Evolutionary conservation across 345 rosid species (phyloP), one percentile per base, ranked within the genome.

Genomic region (Conringia planisiliqua): DNA sequence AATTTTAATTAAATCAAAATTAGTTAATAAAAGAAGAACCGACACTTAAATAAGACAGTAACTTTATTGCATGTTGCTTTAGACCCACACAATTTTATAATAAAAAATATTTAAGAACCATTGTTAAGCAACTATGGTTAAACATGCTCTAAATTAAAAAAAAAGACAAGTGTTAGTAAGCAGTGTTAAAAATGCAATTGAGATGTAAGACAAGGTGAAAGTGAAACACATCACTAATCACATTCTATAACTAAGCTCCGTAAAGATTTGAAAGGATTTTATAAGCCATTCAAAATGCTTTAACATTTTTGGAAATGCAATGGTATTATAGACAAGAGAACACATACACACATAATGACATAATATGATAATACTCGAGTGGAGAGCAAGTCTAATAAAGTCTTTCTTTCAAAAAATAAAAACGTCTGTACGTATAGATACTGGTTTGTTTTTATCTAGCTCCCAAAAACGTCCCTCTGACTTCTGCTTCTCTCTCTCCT

Each of bases 401-500:
- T 10, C 13, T 42, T 2, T 38, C 43, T 39, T 40, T 12, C n/a
- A 13, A 3, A 10, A 43, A 43, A 43, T 7, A 47, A 13, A 38
- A 11, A 42, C n/a, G 9, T 10, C 35, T 18, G 14, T 66, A 65
- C 29, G 12, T 6, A 29, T 1, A 33, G 46, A 58, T 61, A n/a
- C 22, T 17, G 0, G 2, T 66, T 66, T 67, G 78, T 74, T 60
- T 24, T 74, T 36, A 59, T 66, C 4, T 6, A 30, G 39, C 6
- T 55, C 27, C 60, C 62, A 9, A 75, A 66, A 75, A 48, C 18
- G 72, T 56, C 72, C 11, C 9, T 47, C 6, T 56, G 61, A 0
- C 20, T 7, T 29, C 6, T 66, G 58, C 60, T 47, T 4, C 32
- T 66, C 72, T 66, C 77, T 64, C 44, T 32, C 64, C 58, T 52